These are phyloP conservation scores for Ophiostoma perfectum DNA, from an alignment of 2,329 filamentous ascomycete species.

Conservation along the genomic window DNA sequence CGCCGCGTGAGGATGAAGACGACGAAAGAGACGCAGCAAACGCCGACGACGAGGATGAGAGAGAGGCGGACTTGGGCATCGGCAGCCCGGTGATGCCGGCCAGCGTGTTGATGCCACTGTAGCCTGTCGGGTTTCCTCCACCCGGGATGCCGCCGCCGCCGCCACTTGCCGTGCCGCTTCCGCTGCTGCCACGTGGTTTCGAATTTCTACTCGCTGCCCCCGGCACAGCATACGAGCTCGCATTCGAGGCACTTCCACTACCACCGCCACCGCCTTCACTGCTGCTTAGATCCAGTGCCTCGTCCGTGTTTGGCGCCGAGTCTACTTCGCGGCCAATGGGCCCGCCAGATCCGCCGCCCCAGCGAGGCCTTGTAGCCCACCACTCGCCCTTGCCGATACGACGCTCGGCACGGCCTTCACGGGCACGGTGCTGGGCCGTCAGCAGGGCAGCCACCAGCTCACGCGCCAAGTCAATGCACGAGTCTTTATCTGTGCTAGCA, in stretches of 20 bases:
- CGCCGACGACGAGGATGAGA: neutral
- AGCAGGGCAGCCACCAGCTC: conserved; percentile 57
- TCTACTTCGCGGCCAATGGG: conserved; percentile 59
- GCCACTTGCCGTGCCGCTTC: neutral
- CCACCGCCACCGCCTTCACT: conserved; percentile 30
- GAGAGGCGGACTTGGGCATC: neutral
- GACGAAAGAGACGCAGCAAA: neutral
- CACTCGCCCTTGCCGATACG: conserved; percentile 54
- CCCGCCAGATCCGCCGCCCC: conserved; percentile 59
- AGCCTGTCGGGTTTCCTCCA: neutral
- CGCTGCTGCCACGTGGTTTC: neutral
- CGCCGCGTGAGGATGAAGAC: neutral
- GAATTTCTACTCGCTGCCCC: neutral
- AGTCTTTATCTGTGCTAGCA: conserved; percentile 40
- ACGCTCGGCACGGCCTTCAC: conserved; percentile 52
- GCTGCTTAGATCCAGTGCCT: conserved; percentile 33
- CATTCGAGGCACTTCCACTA: neutral
- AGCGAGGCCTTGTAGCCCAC: conserved; percentile 57
- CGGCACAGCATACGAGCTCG: neutral
- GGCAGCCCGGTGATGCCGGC: conserved; percentile 4
- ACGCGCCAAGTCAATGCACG: conserved; percentile 56
- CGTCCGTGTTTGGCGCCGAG: conserved; percentile 33
- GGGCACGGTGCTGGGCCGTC: conserved; percentile 58
- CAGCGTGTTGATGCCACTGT: neutral
- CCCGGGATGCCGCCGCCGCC: neutral